phyloP scores from a whole-genome alignment of 345 rosid genomes.

The Populus nigra region DNA sequence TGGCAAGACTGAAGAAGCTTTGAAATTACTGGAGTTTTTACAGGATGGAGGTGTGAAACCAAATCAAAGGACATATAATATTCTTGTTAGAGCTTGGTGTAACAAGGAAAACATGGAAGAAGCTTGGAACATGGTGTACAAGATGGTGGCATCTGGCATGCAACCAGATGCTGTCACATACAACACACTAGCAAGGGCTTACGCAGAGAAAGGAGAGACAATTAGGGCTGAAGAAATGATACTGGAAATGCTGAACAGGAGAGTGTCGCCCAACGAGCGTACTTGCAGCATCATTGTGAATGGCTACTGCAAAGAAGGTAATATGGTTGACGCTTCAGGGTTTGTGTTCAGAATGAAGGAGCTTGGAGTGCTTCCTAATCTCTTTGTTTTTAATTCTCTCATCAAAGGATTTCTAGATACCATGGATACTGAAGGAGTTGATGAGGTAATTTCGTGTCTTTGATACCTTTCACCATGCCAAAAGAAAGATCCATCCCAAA shows the following conservation, averaged over 20 bases:
- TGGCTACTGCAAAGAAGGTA: constrained; percentile 86
- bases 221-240: constrained; percentile 69
- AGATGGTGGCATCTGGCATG: constrained; percentile 65
- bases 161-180: constrained; percentile 81
- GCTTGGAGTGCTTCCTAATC: constrained; percentile 83
- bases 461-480: not conserved
- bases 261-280: constrained; percentile 67
- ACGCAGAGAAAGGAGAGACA: constrained; percentile 59
- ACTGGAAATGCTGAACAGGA: constrained; percentile 60
- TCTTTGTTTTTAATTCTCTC: constrained; percentile 72
- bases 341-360: constrained; percentile 74
- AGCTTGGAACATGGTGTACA: constrained; percentile 76
- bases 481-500: no score
- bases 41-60: constrained; percentile 57
- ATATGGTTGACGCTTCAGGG: constrained; percentile 69
- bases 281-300: constrained; percentile 74
- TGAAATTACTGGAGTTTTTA: constrained; percentile 59
- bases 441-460: constrained; percentile 50
- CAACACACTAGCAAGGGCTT: constrained; percentile 75
- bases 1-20: constrained; percentile 71
- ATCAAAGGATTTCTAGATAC: constrained; percentile 73
- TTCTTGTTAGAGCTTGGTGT: constrained; percentile 82
- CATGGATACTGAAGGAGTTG: constrained; percentile 65
- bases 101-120: constrained; percentile 52
- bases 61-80: constrained; percentile 73